A percentile compares a stretch with the other conserved stretches of the same genome.
These are phyloP conservation scores for Claviceps purpurea DNA, from an alignment of 2,329 filamentous ascomycete genomes.

Conservation along the genomic window DNA sequence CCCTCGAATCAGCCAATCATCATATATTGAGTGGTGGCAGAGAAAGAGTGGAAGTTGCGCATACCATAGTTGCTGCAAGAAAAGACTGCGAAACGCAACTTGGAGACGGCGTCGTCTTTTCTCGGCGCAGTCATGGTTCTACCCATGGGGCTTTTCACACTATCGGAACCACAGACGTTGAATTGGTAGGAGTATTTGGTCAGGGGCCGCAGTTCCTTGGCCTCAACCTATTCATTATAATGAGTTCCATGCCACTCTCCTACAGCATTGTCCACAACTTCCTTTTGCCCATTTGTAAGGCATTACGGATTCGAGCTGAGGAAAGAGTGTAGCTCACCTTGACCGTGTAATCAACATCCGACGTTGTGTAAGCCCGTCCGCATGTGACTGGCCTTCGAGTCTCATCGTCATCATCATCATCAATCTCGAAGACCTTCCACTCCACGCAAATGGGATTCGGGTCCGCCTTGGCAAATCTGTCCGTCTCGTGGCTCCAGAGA, in stretches of 20 bases:
- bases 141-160: slow-evolving; percentile 43
- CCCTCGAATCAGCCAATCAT: background rate
- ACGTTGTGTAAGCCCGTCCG: slow-evolving; percentile 54
- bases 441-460: slow-evolving; percentile 50
- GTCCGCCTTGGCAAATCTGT: slow-evolving; percentile 29
- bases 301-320: background rate
- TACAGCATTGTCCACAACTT: no score
- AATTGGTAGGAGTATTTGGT: slow-evolving; percentile 60
- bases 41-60: slow-evolving; percentile 9
- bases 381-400: slow-evolving; percentile 31
- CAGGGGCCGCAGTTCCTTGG: slow-evolving; percentile 45
- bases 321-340: slow-evolving; percentile 32
- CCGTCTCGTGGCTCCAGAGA: slow-evolving; percentile 34
- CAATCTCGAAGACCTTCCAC: slow-evolving; percentile 40
- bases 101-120: slow-evolving; percentile 38
- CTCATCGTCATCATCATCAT: slow-evolving; percentile 18
- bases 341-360: slow-evolving; percentile 63
- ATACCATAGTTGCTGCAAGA: slow-evolving; percentile 56
- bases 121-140: slow-evolving; percentile 57
- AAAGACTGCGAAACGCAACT: slow-evolving; percentile 53
- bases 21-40: background rate
- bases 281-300: no score
- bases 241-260: background rate
- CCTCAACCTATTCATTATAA: slow-evolving; percentile 40
- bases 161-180: slow-evolving; percentile 49